phyloP scores from a whole-genome alignment of 1,284 basidiomycete genomes.

The Puccinia horiana region DNA sequence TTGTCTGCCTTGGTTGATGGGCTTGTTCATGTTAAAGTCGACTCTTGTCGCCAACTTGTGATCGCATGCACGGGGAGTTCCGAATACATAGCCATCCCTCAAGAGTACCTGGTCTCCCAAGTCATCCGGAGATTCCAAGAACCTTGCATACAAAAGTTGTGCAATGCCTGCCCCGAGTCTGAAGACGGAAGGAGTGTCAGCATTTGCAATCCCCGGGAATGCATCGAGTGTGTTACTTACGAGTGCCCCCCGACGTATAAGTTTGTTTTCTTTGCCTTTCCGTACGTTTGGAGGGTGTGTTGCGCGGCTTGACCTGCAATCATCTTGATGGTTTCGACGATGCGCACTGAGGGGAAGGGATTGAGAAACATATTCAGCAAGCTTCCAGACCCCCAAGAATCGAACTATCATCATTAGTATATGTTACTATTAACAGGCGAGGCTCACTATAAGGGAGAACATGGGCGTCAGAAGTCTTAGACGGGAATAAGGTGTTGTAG shows the following conservation, averaged over 20 bases:
- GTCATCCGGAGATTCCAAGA: slow-evolving; percentile 38
- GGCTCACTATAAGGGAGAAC: slow-evolving; percentile 33
- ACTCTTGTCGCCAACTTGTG: slow-evolving; percentile 32
- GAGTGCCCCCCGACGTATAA: slow-evolving; percentile 42
- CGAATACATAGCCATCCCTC: slow-evolving; percentile 40
- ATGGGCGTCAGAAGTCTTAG: slow-evolving; percentile 1
- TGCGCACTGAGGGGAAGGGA: slow-evolving; percentile 15
- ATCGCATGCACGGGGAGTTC: slow-evolving; percentile 39
- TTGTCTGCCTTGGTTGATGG: slow-evolving; percentile 15
- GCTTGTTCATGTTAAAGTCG: slow-evolving; percentile 25
- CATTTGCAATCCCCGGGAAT: not conserved
- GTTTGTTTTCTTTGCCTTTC: slow-evolving; percentile 25
- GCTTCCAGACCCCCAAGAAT: not conserved
- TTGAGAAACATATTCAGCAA: not conserved
- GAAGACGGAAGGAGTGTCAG: not conserved
- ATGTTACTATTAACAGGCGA: not conserved
- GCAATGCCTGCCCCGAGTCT: slow-evolving; percentile 48
- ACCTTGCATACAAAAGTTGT: slow-evolving; percentile 36
- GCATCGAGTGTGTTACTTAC: not conserved
- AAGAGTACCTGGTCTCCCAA: slow-evolving; percentile 39
- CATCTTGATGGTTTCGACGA: slow-evolving; percentile 40
- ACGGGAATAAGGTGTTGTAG: slow-evolving; percentile 41
- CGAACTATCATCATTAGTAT: not conserved
- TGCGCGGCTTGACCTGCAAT: slow-evolving; percentile 35
- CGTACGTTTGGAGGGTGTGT: slow-evolving; percentile 3